phyloP scores from a whole-genome alignment of 1,139 yeast genomes.

The Neolecta irregularis region DNA sequence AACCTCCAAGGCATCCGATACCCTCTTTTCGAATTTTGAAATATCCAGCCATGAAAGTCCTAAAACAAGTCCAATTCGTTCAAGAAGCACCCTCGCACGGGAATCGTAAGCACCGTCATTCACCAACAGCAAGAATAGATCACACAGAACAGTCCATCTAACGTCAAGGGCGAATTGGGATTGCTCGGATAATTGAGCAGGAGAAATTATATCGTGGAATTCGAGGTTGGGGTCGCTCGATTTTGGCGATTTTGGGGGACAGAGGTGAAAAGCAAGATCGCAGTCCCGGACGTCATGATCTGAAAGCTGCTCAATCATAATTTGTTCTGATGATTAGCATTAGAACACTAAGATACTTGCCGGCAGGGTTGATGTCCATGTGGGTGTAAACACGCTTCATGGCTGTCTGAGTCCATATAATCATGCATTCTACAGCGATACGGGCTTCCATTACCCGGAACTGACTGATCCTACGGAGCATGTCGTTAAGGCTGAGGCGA shows the following conservation, averaged over 20 bases:
- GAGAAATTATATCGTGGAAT: background rate
- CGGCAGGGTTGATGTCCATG: constrained; percentile 48
- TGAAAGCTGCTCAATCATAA: constrained; percentile 77
- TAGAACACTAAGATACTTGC: constrained; percentile 5
- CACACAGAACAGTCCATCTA: constrained; percentile 88
- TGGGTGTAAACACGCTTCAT: constrained; percentile 67
- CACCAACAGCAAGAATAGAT: constrained; percentile 59
- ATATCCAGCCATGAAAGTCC: constrained; percentile 50
- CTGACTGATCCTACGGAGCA: constrained; percentile 65
- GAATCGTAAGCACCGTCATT: constrained; percentile 83
- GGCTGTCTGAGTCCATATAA: constrained; percentile 69
- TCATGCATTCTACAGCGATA: constrained; percentile 61
- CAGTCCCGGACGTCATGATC: constrained; percentile 63
- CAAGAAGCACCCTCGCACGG: constrained; percentile 62
- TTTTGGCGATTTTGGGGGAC: constrained; percentile 26
- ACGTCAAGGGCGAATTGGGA: constrained; percentile 32
- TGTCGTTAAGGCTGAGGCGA: constrained; percentile 56
- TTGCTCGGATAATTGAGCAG: constrained; percentile 11
- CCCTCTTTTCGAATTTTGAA: constrained; percentile 75
- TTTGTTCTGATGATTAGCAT: constrained; percentile 34
- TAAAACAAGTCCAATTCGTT: constrained; percentile 48
- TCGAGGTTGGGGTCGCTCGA: background rate
- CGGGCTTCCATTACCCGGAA: constrained; percentile 38
- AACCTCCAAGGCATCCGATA: constrained; percentile 78
- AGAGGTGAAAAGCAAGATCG: constrained; percentile 52